Evolutionary conservation across 2,329 filamentous ascomycete genomes (phyloP).

Genomic region (Diaporthe nobilis): DNA sequence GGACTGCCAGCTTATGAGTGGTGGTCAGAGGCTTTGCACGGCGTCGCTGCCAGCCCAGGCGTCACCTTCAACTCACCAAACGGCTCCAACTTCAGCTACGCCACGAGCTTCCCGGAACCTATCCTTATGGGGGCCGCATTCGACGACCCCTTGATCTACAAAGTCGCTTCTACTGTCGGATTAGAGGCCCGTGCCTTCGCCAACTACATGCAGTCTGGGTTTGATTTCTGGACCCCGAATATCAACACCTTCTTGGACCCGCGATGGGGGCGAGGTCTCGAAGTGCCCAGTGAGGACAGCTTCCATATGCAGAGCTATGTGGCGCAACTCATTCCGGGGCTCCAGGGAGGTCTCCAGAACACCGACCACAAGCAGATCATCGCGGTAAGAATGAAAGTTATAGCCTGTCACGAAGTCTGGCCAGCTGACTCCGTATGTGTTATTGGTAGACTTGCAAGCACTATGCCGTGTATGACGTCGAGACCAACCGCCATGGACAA

Average conservation of each 20-base stretch:
- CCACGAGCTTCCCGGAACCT: not conserved
- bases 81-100: conserved; percentile 1
- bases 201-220: conserved; percentile 49
- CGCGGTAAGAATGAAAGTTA: not conserved
- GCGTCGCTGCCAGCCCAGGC: conserved; percentile 41
- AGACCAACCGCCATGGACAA: conserved; percentile 51
- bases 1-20: conserved; percentile 6
- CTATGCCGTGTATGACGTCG: conserved; percentile 70
- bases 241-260: conserved; percentile 77
- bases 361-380: not conserved
- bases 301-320: not conserved
- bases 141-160: not conserved
- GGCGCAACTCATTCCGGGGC: not conserved
- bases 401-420: not conserved
- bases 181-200: conserved; percentile 52
- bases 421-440: conserved; percentile 42
- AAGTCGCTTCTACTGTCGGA: conserved; percentile 42
- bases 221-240: conserved; percentile 77
- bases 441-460: conserved; percentile 70
- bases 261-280: conserved; percentile 72
- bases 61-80: conserved; percentile 38
- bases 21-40: conserved; percentile 44
- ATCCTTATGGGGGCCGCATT: conserved; percentile 4
- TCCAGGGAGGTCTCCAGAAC: not conserved
- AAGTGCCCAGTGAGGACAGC: conserved; percentile 59